These are phyloP conservation scores for Dalbergia cochinchinensis DNA, from an alignment of 306 rosid species.

Conservation along the genomic window DNA sequence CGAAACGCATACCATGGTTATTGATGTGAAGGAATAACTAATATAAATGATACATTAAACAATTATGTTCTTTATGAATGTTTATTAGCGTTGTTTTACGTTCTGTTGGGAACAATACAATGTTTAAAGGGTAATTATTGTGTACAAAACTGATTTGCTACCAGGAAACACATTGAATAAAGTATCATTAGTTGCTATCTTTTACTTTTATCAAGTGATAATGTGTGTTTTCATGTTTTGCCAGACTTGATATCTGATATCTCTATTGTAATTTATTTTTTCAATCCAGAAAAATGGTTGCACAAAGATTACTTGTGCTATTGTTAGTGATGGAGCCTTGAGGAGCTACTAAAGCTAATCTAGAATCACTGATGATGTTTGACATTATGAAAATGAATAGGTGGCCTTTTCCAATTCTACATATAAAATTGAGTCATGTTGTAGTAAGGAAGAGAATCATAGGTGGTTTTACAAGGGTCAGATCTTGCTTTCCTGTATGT, in stretches of 20 bases:
- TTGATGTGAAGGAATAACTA: not conserved
- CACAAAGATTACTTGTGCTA: not conserved
- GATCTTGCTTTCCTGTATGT: constrained; percentile 20
- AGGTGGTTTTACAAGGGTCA: constrained; percentile 16
- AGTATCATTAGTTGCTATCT: too few species aligned
- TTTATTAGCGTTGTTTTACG: too few species aligned
- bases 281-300: not conserved
- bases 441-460: not conserved
- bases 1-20: not conserved
- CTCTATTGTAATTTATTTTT: not conserved
- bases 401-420: not conserved
- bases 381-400: not conserved
- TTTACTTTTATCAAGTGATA: too few species aligned
- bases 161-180: too few species aligned
- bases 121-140: too few species aligned
- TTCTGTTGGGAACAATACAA: too few species aligned
- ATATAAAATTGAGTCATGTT: not conserved
- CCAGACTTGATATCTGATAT: not conserved
- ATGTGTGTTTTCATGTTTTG: too few species aligned
- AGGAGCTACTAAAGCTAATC: constrained; percentile 5
- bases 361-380: not conserved
- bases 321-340: not conserved
- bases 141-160: too few species aligned
- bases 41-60: not conserved
- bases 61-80: not conserved